A percentile compares a stretch with the other conserved stretches of the same genome.
These are phyloP conservation scores for Kodamaea nitidulidarum DNA, from an alignment of 805 yeast species.

Conservation along the genomic window DNA sequence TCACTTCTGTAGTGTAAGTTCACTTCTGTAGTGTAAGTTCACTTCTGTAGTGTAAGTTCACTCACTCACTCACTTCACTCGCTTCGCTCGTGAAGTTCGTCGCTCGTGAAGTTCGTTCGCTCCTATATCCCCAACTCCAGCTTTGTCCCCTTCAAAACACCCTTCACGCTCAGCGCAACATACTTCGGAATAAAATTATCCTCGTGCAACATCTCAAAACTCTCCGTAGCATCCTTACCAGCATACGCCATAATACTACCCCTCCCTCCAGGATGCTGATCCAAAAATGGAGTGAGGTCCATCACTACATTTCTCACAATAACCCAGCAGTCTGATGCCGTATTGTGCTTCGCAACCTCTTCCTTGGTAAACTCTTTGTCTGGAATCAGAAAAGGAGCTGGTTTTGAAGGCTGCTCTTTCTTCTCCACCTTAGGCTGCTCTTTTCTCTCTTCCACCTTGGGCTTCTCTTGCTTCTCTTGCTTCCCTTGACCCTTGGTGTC, in stretches of 20 bases:
- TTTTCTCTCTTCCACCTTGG: background rate
- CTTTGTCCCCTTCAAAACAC: slow-evolving; percentile 44
- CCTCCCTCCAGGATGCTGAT: slow-evolving; percentile 56
- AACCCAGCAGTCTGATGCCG: slow-evolving; percentile 48
- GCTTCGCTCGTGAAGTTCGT: no score
- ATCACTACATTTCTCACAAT: slow-evolving; percentile 50
- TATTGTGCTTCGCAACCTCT: slow-evolving; percentile 48
- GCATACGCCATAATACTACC: slow-evolving; percentile 41
- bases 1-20: no score
- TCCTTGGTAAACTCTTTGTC: slow-evolving; percentile 42
- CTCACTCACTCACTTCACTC: no score
- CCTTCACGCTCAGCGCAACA: slow-evolving; percentile 46
- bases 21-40: no score
- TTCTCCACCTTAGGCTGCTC: background rate
- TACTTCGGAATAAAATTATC: slow-evolving; percentile 51
- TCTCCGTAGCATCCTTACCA: slow-evolving; percentile 47
- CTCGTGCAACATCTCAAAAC: slow-evolving; percentile 53
- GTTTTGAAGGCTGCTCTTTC: background rate
- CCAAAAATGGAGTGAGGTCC: slow-evolving; percentile 43
- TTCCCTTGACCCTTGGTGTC: slow-evolving; percentile 7
- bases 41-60: no score
- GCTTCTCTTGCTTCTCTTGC: background rate
- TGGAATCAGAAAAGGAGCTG: slow-evolving; percentile 36
- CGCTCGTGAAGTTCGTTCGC: no score
- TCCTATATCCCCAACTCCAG: slow-evolving; percentile 35